Conservation (phyloP, 108 stramenopile species). For the Cylindrotheca closterium region DNA sequence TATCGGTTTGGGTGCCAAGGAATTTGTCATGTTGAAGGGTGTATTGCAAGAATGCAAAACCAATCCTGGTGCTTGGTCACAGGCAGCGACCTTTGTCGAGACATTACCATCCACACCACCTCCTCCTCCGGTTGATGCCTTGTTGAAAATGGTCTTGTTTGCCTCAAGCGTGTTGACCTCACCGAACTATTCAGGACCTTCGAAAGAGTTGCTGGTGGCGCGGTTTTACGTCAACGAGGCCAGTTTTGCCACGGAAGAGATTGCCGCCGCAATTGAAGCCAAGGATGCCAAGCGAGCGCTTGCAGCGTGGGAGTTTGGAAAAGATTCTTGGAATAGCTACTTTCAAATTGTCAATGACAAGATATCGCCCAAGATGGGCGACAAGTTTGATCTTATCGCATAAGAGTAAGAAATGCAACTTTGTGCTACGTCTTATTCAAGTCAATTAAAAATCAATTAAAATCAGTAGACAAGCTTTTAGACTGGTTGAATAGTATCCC, state of each 20-base stretch:
- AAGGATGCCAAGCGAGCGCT: slow-evolving; percentile 38
- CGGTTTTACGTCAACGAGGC: slow-evolving; percentile 72
- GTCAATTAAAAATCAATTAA: background rate
- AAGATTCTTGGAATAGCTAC: slow-evolving; percentile 71
- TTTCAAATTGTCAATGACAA: slow-evolving; percentile 59
- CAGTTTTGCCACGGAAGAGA: slow-evolving; percentile 43
- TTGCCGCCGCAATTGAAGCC: slow-evolving; percentile 39
- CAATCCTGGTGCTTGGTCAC: slow-evolving; percentile 27
- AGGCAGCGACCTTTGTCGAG: slow-evolving; percentile 37
- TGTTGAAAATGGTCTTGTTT: slow-evolving; percentile 68
- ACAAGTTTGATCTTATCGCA: slow-evolving; percentile 52
- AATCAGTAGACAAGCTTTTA: too few species aligned
- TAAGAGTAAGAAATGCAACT: too few species aligned
- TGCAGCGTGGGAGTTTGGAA: slow-evolving; percentile 70
- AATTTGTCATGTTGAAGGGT: slow-evolving; percentile 44
- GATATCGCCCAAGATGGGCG: slow-evolving; percentile 68
- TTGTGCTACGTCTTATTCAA: background rate
- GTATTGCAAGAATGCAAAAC: slow-evolving; percentile 24
- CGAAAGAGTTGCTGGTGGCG: slow-evolving; percentile 57
- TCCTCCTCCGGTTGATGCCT: slow-evolving; percentile 53
- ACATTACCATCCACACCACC: slow-evolving; percentile 35
- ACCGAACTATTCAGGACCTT: slow-evolving; percentile 56
- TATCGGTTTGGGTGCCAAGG: slow-evolving; percentile 49
- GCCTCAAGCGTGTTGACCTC: slow-evolving; percentile 57
- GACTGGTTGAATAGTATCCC: background rate